Evolutionary conservation across 495 filamentous ascomycete genomes (phyloP).

Genomic region (Chaetomium cochliodes): DNA sequence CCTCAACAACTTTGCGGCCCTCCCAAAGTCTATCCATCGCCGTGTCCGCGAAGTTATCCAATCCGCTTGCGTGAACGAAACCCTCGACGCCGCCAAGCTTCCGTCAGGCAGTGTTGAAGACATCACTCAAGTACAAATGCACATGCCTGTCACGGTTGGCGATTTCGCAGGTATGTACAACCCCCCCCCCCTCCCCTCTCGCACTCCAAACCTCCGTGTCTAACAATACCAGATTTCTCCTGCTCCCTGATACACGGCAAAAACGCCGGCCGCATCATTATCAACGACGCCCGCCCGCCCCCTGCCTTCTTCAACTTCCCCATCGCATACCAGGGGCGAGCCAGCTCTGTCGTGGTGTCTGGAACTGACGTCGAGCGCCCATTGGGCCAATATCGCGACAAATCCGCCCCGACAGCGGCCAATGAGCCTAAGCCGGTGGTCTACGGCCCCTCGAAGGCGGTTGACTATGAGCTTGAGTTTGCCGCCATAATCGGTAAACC

Average conservation of each 20-base stretch:
- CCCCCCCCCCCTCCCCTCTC: too few species aligned
- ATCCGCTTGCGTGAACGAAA: neutral
- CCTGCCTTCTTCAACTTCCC: slow-evolving; percentile 12
- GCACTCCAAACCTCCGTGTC: neutral
- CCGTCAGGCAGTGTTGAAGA: neutral
- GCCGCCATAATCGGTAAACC: slow-evolving; percentile 33
- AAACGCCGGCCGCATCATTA: slow-evolving; percentile 13
- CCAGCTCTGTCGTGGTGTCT: slow-evolving; percentile 8
- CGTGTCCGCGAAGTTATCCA: neutral
- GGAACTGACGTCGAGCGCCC: slow-evolving; percentile 9
- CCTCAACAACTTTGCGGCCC: slow-evolving; percentile 5
- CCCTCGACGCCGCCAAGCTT: neutral
- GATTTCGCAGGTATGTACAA: slow-evolving; percentile 5
- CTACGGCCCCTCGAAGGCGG: slow-evolving; percentile 55
- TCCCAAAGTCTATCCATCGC: neutral
- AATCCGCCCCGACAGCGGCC: neutral
- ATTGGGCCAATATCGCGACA: slow-evolving; percentile 8
- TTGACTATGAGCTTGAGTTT: slow-evolving; percentile 75
- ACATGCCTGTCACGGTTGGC: slow-evolving; percentile 11
- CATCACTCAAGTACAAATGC: neutral
- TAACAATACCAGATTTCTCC: neutral
- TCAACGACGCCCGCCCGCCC: slow-evolving; percentile 11
- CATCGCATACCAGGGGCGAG: slow-evolving; percentile 9
- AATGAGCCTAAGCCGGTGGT: slow-evolving; percentile 35
- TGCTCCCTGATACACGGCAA: slow-evolving; percentile 8